Conservation (phyloP, 352 stramenopile genomes). For the Pythium periplocum region DNA sequence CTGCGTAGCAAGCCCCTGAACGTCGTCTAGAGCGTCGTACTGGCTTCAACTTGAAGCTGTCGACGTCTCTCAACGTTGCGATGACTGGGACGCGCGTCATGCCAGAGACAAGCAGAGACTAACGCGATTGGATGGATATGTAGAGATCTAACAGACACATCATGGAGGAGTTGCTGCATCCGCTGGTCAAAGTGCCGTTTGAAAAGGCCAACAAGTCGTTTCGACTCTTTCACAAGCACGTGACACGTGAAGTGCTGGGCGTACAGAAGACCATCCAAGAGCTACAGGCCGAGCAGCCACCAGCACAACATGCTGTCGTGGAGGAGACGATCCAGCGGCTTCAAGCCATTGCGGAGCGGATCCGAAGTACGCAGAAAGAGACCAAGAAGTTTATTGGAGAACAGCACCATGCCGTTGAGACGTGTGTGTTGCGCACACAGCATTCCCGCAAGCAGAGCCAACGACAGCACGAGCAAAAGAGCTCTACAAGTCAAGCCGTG, state of each 20-base stretch:
- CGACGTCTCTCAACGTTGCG: constrained; percentile 1
- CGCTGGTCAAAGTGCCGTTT: constrained; percentile 70
- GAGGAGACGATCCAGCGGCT: constrained; percentile 53
- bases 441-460: constrained; percentile 10
- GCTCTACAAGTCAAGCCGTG: no score
- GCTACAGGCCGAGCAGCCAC: constrained; percentile 49
- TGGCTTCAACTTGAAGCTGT: background rate
- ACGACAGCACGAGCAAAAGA: no score
- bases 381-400: constrained; percentile 34
- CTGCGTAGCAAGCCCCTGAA: no score
- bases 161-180: constrained; percentile 50
- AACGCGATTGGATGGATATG: constrained; percentile 1
- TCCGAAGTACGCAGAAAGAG: constrained; percentile 42
- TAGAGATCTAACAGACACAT: constrained; percentile 1
- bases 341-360: constrained; percentile 29
- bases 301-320: constrained; percentile 52
- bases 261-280: constrained; percentile 42
- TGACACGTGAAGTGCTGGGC: constrained; percentile 54
- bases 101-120: constrained; percentile 4
- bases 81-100: constrained; percentile 1
- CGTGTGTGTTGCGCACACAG: constrained; percentile 33
- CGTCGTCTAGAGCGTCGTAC: no score
- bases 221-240: constrained; percentile 74
- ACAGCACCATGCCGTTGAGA: constrained; percentile 55
- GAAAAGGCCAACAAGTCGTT: constrained; percentile 74